Percentiles rank a stretch among this genome's conserved stretches.
Evolutionary conservation across 768 basidiomycete genomes (phyloP).

Genomic region (Neoboletus magnificus): DNA sequence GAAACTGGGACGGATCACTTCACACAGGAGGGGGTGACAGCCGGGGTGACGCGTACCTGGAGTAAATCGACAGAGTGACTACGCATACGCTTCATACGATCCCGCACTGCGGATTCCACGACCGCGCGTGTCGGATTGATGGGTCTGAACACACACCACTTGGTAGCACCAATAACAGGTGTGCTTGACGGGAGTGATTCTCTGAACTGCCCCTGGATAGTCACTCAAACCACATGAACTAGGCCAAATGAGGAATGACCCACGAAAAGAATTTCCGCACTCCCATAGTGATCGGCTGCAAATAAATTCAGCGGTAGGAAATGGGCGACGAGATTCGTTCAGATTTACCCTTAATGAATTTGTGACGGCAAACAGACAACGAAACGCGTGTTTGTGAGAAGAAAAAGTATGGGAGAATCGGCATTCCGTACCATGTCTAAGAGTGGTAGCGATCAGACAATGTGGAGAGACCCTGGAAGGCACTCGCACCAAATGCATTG

Average conservation of each 20-base stretch:
- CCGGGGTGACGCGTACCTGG: conserved; percentile 45
- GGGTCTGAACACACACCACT: conserved; percentile 78
- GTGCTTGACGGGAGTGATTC: conserved; percentile 39
- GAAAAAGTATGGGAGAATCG: conserved; percentile 3
- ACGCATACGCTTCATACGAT: conserved; percentile 69
- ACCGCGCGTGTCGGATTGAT: conserved; percentile 47
- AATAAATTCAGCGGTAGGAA: conserved; percentile 11
- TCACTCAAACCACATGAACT: background rate
- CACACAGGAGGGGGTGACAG: background rate
- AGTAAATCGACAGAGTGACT: conserved; percentile 60
- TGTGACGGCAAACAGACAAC: conserved; percentile 1
- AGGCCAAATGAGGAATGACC: conserved; percentile 20
- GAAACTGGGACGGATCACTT: conserved; percentile 47
- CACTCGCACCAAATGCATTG: conserved; percentile 42
- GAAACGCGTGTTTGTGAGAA: conserved; percentile 16
- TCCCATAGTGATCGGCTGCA: conserved; percentile 83
- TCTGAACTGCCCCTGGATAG: conserved; percentile 65
- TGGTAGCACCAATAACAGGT: conserved; percentile 68
- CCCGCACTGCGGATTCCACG: conserved; percentile 62
- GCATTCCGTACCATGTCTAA: conserved; percentile 53
- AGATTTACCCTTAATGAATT: conserved; percentile 25
- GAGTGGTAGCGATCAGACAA: conserved; percentile 6
- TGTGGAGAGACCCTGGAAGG: conserved; percentile 7
- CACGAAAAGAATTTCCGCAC: conserved; percentile 79
- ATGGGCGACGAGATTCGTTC: background rate